Evolutionary conservation across 768 basidiomycete species (phyloP), one percentile per base, ranked within the genome.

Genomic region (Clathrus columnatus): DNA sequence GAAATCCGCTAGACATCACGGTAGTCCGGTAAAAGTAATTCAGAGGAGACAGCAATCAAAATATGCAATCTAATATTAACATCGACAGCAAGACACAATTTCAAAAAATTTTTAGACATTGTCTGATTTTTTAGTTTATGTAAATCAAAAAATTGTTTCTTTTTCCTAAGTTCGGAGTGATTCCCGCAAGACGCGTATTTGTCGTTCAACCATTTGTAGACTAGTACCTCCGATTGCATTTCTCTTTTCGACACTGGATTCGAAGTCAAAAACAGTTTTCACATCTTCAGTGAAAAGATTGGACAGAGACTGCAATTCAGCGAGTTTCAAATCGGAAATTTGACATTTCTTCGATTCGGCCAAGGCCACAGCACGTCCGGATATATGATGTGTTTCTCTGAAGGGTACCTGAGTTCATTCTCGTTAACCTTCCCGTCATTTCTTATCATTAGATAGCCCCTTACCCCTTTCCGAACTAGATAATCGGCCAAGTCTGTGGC

Each of bases 401-500:
- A 99, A 98, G 7, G 96, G 96, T 43, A 93, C 89, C 94, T 96
- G 62, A 11, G 6, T 28, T 21, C 28, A 20, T 44, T 24, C 36
- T 50, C 50, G 50, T 11, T 50, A 50, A 49, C 50, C 53, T 51
- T 24, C n/a, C 59, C 16, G 42, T 43, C 32, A 48, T 47, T 36
- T 14, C 32, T 45, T 26, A 45, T 44, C 32, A 55, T 29, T 26
- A 20, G 44, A 57, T 48, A n/a, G n/a, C n/a, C 4, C 78, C 88
- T 61, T 70, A 96, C 95, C 60, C 96, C 95, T 77, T 96, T 97
- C 63, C 94, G 87, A 59, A 99, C 96, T 41, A 99, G 87, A 69
- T 99, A 98, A 68, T 99, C 95, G 7, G 96, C 96, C 24, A 99
- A 72, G 64, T 99, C 96, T n/a, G 96, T 99, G 4, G 96, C 96